Evolutionary conservation across 169 alveolate species (phyloP), one percentile per base, ranked within the genome.

Genomic region (Amoebophrya sp.): DNA sequence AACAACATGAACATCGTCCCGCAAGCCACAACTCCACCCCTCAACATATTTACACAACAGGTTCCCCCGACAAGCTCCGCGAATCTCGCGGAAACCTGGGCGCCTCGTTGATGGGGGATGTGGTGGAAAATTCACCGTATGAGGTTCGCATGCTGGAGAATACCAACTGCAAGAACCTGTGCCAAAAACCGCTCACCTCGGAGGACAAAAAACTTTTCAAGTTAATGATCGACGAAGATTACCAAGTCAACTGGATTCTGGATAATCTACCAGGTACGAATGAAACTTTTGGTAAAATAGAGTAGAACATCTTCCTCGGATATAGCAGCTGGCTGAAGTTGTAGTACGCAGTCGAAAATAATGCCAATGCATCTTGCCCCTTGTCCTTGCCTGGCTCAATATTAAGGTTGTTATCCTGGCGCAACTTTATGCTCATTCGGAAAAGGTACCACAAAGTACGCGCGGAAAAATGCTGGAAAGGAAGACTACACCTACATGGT

Each of bases 221-320:
- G 12, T 0, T 23, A 2, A 54, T 90, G 92, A 54, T 90, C 40
- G 77, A 66, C 41, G 77, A 77, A 14, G 92, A 90, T 0, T 77
- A 54, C 55, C 33, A 38, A 0, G 90, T 89, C 35, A 0, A 39
- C 89, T 66, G 93, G 92, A 88, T 93, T n/a, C 91, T 93, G 18
- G 94, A 93, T 39, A 92, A 91, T 83, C 92, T 93, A 55, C 89
- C 89, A 54, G 77, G 92, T 39, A n/a, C n/a, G n/a, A n/a, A n/a
- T n/a, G n/a, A n/a, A n/a, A n/a, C n/a, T n/a, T n/a, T n/a, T n/a
- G 89, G 89, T 77, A 77, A 92, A 35, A 38, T 77, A 3, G 91
- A 89, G 25, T 92, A 92, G 35, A 77, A 89, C 40, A 92, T 90
- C 89, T 92, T 89, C 66, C 89, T 89, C 77, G 77, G 35, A 88